Evolutionary conservation across 148 eudicot genomes (phyloP), one percentile per base, ranked within the genome.

Genomic region (Silene uniflora): DNA sequence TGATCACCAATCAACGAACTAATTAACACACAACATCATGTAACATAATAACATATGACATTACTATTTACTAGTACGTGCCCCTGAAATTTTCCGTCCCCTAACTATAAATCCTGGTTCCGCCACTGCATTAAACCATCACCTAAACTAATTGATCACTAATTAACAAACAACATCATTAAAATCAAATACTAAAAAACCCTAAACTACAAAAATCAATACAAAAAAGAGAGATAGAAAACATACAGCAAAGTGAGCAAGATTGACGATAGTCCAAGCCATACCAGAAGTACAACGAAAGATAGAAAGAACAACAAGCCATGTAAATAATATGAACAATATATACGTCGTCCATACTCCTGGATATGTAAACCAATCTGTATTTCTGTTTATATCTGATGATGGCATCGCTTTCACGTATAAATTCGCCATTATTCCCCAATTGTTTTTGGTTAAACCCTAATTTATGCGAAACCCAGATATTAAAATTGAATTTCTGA

Each of bases 231-330:
- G 23, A 27, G 3, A 18, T 1, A 29, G 7, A 75, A 61, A 59
- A 25, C 77, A 46, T 82, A 91, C 97, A 8, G 84, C 24, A 65
- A 86, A 90, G 81, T 91, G 93, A 74, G 79, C 47, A 71, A 91
- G 91, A 80, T 91, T 88, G 60, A 91, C 93, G 66, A 87, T 35
- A 78, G 97, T 89, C 93, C 93, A 91, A 64, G 97, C 93, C 85
- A 88, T 84, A 75, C 93, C 97, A 73, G 97, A 81, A 32, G 91
- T 83, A 69, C 93, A 91, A 16, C 83, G 85, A 47, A 87, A 83
- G 67, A 91, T 55, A 42, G 93, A 89, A 71, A 89, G 93, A 47
- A 88, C 85, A 19, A 86, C 77, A 19, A 91, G 82, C 97, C 97
- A 91, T 0, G 91, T 62, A 80, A 91, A 88, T 84, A 91, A 89